Conservation (phyloP, 768 basidiomycete genomes). For the Crucibulum laeve region DNA sequence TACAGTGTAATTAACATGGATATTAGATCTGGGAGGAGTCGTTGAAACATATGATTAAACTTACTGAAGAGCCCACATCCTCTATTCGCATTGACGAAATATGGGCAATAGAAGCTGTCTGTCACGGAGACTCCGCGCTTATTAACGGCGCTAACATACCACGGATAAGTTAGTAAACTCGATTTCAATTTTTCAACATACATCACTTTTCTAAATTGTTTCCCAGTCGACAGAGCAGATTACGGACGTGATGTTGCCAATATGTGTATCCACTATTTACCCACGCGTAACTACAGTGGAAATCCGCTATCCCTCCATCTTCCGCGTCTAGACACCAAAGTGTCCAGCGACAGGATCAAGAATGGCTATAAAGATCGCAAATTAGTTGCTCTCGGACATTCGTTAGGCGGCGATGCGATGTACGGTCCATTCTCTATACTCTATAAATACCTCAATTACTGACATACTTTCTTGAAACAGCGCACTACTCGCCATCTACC, state of each 20-base stretch:
- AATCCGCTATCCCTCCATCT: conserved; percentile 10
- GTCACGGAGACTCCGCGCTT: conserved; percentile 21
- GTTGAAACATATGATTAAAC: conserved; percentile 15
- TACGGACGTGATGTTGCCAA: conserved; percentile 22
- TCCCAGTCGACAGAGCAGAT: conserved; percentile 19
- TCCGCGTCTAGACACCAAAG: conserved; percentile 6
- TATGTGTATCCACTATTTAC: conserved; percentile 17
- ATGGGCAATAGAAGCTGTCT: conserved; percentile 19
- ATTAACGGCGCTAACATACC: conserved; percentile 15
- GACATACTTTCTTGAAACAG: conserved; percentile 4
- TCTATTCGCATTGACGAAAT: conserved; percentile 17
- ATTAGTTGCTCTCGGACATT: conserved; percentile 17
- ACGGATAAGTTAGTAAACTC: conserved; percentile 13
- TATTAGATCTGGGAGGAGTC: conserved; percentile 19
- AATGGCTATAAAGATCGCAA: conserved; percentile 13
- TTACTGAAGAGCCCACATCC: conserved; percentile 14
- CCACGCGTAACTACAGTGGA: conserved; percentile 9
- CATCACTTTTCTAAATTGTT: neutral
- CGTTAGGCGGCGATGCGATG: conserved; percentile 20
- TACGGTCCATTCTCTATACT: conserved; percentile 3
- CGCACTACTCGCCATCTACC: conserved; percentile 13
- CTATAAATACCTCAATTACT: neutral
- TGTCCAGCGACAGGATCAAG: conserved; percentile 5
- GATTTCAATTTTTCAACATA: neutral
- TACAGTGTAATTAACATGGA: neutral